Percentiles rank a stretch among this genome's conserved stretches.
These are phyloP conservation scores for Cytospora piceae DNA, from an alignment of 2,329 filamentous ascomycete species.

Conservation along the genomic window DNA sequence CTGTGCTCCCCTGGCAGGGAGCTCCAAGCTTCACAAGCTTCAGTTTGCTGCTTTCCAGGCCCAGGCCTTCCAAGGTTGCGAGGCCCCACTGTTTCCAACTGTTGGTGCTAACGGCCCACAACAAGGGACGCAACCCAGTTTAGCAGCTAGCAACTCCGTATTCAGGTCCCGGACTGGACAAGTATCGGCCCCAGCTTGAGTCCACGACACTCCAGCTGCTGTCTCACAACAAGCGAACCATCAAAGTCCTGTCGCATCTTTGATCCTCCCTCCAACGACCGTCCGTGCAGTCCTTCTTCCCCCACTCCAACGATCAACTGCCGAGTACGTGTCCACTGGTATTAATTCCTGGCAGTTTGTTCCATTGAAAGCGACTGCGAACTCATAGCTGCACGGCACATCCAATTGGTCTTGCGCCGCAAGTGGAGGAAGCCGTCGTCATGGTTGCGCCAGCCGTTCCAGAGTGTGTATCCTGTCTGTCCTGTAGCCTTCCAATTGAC, in stretches of 20 bases:
- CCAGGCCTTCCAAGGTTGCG: slow-evolving; percentile 15
- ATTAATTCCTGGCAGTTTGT: slow-evolving; percentile 14
- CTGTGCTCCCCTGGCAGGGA: background rate
- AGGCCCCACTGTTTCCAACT: slow-evolving; percentile 21
- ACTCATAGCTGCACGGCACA: slow-evolving; percentile 15
- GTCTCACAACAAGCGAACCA: background rate
- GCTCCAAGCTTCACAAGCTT: background rate
- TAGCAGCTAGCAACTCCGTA: slow-evolving; percentile 10
- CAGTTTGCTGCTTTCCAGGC: background rate
- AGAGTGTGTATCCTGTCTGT: slow-evolving; percentile 59
- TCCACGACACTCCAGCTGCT: slow-evolving; percentile 16
- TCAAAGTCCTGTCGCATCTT: background rate
- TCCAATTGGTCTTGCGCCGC: slow-evolving; percentile 19
- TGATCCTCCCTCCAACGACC: background rate
- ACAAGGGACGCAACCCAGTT: background rate
- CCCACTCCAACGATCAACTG: slow-evolving; percentile 17
- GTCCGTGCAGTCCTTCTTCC: slow-evolving; percentile 13
- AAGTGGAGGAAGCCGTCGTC: slow-evolving; percentile 38
- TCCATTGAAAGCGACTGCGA: slow-evolving; percentile 19
- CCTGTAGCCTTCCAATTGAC: slow-evolving; percentile 17
- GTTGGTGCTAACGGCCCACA: slow-evolving; percentile 11
- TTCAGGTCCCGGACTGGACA: slow-evolving; percentile 16
- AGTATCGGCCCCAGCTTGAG: slow-evolving; percentile 20
- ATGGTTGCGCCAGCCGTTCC: slow-evolving; percentile 78
- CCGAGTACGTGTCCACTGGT: slow-evolving; percentile 27